These are phyloP conservation scores for Litchi chinensis DNA, from an alignment of 345 rosid species.

Conservation along the genomic window DNA sequence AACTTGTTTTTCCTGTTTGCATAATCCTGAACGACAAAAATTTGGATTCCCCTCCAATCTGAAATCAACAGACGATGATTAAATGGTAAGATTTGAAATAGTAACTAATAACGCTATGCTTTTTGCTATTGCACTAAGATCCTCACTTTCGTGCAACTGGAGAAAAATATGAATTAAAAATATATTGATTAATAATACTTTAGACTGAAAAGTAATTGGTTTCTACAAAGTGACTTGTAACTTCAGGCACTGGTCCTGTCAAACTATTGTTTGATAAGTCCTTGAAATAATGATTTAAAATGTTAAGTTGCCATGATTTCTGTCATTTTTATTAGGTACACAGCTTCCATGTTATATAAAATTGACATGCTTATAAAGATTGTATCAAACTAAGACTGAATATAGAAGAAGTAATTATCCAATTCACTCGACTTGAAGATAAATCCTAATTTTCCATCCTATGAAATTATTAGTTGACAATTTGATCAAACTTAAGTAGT, in stretches of 20 bases:
- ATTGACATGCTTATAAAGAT: constrained; percentile 39
- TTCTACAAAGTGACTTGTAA: constrained; percentile 25
- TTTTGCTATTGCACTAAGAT: too few relatives aligned
- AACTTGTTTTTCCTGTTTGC: constrained; percentile 29
- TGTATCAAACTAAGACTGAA: constrained; percentile 31
- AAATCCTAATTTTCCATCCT: constrained; percentile 30
- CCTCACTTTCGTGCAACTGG: too few relatives aligned
- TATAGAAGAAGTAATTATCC: constrained; percentile 31
- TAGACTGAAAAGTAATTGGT: too few relatives aligned
- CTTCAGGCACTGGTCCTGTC: constrained; percentile 41
- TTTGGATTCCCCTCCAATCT: constrained; percentile 11
- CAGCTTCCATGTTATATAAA: not conserved
- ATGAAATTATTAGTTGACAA: not conserved
- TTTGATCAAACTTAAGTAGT: not conserved
- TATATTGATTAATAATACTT: too few relatives aligned
- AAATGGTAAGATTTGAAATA: not conserved
- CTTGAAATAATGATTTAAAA: constrained; percentile 16
- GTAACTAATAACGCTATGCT: constrained; percentile 5
- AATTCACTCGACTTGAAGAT: constrained; percentile 43
- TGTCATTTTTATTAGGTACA: not conserved
- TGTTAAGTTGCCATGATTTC: not conserved
- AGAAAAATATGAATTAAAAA: too few relatives aligned
- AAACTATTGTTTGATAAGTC: constrained; percentile 53
- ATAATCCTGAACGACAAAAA: constrained; percentile 1
- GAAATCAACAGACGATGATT: not conserved